Evolutionary conservation across 1,139 yeast species (phyloP).

Genomic region (Yamadazyma songkhlaensis): DNA sequence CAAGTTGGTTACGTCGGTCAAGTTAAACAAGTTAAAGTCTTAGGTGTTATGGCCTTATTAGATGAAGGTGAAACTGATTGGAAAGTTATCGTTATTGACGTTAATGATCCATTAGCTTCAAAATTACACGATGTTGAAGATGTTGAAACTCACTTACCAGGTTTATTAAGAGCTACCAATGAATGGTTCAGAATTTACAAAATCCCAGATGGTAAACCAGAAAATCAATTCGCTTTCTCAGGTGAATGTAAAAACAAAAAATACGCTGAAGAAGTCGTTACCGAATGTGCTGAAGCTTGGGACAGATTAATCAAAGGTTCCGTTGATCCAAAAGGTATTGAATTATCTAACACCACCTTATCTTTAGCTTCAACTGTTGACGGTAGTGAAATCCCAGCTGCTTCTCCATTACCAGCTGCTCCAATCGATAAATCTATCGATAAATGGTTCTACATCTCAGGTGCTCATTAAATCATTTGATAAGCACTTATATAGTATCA

Average conservation of each 20-base stretch:
- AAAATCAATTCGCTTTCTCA: slow-evolving; percentile 79
- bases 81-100: slow-evolving; percentile 88
- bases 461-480: slow-evolving; percentile 49
- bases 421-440: slow-evolving; percentile 96
- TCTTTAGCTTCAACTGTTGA: slow-evolving; percentile 51
- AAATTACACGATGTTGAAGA: slow-evolving; percentile 78
- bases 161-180: slow-evolving; percentile 77
- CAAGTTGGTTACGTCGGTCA: slow-evolving; percentile 67
- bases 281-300: slow-evolving; percentile 84
- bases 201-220: slow-evolving; percentile 90
- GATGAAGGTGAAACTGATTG: slow-evolving; percentile 99
- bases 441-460: slow-evolving; percentile 99
- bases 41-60: slow-evolving; percentile 90
- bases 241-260: slow-evolving; percentile 73
- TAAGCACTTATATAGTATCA: no score
- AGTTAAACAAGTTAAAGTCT: slow-evolving; percentile 79
- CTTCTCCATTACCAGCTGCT: slow-evolving; percentile 73
- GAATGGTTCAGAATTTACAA: slow-evolving; percentile 96
- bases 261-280: slow-evolving; percentile 67
- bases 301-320: slow-evolving; percentile 58
- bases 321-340: slow-evolving; percentile 51
- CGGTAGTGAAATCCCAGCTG: slow-evolving; percentile 60
- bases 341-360: slow-evolving; percentile 73
- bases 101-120: slow-evolving; percentile 74
- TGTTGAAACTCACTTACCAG: slow-evolving; percentile 81